Conservation (phyloP, 2,329 filamentous ascomycete species). For the Colletotrichum trifolii region DNA sequence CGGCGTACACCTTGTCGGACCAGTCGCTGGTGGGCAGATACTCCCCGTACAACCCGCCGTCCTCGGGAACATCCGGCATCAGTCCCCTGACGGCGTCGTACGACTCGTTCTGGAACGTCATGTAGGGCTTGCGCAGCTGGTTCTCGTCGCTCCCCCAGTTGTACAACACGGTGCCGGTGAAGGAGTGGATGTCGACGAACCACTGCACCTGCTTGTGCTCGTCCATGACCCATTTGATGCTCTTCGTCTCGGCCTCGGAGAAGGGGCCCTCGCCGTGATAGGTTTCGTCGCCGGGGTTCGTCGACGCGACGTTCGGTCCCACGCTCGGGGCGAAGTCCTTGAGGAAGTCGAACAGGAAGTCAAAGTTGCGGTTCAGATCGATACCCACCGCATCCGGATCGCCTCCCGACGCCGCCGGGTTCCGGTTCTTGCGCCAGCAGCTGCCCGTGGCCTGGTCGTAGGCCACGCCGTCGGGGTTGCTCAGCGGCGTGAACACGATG, state of each 20-base stretch:
- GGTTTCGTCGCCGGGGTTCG: conserved; percentile 55
- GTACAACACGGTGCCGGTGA: conserved; percentile 58
- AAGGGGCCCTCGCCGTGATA: conserved; percentile 63
- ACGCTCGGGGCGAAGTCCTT: conserved; percentile 55
- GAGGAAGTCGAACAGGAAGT: conserved; percentile 66
- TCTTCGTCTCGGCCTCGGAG: conserved; percentile 68
- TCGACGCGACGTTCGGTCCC: conserved; percentile 52
- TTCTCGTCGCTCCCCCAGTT: conserved; percentile 67
- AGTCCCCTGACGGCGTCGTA: conserved; percentile 64
- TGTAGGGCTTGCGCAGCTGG: conserved; percentile 55
- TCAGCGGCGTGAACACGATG: conserved; percentile 62
- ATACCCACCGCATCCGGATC: conserved; percentile 52
- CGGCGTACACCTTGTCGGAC: conserved; percentile 45
- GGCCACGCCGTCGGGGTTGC: conserved; percentile 65
- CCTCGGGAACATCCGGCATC: conserved; percentile 48
- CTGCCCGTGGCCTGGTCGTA: conserved; percentile 62
- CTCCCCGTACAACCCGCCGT: conserved; percentile 54
- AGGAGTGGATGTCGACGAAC: conserved; percentile 70
- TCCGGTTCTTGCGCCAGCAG: conserved; percentile 69
- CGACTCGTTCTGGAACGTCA: conserved; percentile 63
- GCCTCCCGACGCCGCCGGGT: conserved; percentile 50
- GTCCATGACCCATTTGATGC: conserved; percentile 63
- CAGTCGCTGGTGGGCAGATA: conserved; percentile 54
- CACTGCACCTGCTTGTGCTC: conserved; percentile 62
- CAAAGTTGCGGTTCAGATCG: conserved; percentile 68